Evolutionary conservation across 1,139 yeast species (phyloP).

Genomic region (Taphrina confusa): DNA sequence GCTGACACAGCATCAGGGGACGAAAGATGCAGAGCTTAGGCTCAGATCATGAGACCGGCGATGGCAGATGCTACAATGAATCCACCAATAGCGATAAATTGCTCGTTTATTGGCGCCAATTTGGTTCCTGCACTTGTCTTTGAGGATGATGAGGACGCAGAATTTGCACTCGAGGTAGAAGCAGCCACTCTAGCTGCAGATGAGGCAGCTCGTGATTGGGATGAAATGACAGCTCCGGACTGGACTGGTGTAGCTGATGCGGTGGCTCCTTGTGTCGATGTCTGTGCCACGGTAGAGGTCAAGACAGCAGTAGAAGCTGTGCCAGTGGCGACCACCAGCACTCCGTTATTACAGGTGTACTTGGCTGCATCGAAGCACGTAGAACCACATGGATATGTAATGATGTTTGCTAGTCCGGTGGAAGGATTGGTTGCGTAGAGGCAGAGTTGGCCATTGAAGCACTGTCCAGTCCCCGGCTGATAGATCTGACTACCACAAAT

Average conservation of each 20-base stretch:
- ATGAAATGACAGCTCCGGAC: constrained; percentile 13
- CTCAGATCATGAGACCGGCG: constrained; percentile 2
- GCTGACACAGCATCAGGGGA: no score
- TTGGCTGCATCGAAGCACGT: constrained; percentile 31
- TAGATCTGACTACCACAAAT: constrained; percentile 32
- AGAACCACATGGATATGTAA: constrained; percentile 26
- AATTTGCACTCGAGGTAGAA: constrained; percentile 1
- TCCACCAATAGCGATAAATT: constrained; percentile 1
- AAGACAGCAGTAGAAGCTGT: constrained; percentile 10
- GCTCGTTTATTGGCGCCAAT: background rate
- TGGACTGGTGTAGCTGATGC: constrained; percentile 22
- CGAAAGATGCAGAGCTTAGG: background rate
- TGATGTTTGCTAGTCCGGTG: constrained; percentile 22
- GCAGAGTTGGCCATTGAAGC: constrained; percentile 25
- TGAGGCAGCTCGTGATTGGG: constrained; percentile 25
- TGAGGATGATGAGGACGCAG: background rate
- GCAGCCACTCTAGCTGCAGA: constrained; percentile 16
- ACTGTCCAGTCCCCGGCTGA: constrained; percentile 27
- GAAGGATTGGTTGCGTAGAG: constrained; percentile 18
- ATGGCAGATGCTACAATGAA: background rate
- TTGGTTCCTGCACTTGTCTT: background rate
- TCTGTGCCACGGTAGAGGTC: constrained; percentile 15
- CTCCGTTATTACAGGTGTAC: constrained; percentile 20
- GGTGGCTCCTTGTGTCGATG: constrained; percentile 25
- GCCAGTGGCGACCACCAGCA: constrained; percentile 19